Base-by-base conservation (phyloP, 106 monocot genomes). In the Amphibolis antarctica region DNA sequence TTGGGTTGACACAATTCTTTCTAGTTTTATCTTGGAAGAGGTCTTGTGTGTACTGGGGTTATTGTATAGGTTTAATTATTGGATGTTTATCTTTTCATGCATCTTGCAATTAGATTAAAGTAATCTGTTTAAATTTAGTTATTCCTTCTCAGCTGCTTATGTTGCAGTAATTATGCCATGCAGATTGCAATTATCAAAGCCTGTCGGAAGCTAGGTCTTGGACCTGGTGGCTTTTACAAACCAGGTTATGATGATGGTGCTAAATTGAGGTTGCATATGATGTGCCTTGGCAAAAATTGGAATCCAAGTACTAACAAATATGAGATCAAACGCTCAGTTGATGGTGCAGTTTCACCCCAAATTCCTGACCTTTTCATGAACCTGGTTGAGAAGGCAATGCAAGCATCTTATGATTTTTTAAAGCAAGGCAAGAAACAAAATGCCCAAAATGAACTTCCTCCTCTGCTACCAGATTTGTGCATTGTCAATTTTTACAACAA, bases 261-360 rank as follows among this genome's bases (percentile, higher is more conserved):
- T 24, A 89, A 82, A 46, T 55, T 85, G 62, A 56, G 72, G 63
- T 28, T 89, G 58, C 65, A 63, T 13, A 89, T 89, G 84, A 89
- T 89, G 87, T 83, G 88, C 59, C 76, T 89, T 24, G 88, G 88
- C n/a, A 82, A 75, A 53, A 82, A 89, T 61, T 89, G 88, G 84
- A 76, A 89, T 67, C 88, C 84, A 21, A 59, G 77, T 57, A 72
- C 36, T 4, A 36, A 65, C 25, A 44, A 20, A 19, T 88, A 88
- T 62, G 74, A 71, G 36, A 60, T 66, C 18, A 67, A 0, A 11
- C 81, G 84, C 11, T 28, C 64, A 21, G 13, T 59, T 50, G 84
- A 88, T 81, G 76, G 70, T 66, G 84, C 78, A 17, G 19, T 19
- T 66, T 62, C 79, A 15, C 85, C 82, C 3, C 36, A 58, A 70